Conservation (phyloP, 345 rosid genomes). For the Citropsis articulata region DNA sequence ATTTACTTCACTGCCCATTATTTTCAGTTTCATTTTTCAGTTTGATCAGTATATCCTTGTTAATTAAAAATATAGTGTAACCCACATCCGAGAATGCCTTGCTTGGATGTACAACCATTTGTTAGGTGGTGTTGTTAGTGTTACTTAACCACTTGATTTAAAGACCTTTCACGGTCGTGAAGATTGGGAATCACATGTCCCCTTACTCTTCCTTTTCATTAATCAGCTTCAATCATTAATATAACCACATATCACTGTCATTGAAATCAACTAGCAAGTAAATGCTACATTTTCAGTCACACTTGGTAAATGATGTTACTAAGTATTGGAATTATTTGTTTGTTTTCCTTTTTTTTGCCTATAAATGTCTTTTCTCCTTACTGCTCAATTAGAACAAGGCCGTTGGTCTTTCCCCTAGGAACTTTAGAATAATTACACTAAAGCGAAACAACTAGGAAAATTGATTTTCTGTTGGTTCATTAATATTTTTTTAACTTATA, state of each 20-base stretch:
- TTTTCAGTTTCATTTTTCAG: neutral
- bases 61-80: neutral
- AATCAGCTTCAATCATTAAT: neutral
- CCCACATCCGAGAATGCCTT: neutral
- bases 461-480: neutral
- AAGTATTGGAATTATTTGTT: neutral
- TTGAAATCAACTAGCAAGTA: neutral
- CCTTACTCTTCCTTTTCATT: neutral
- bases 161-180: neutral
- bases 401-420: neutral
- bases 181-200: neutral
- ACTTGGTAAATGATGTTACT: neutral
- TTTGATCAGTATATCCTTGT: neutral
- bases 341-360: neutral
- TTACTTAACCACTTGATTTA: neutral
- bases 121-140: neutral
- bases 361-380: neutral
- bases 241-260: neutral
- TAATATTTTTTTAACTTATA: neutral
- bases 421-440: neutral
- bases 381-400: neutral
- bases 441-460: neutral
- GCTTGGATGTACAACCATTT: neutral
- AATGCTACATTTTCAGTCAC: neutral
- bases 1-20: neutral